A percentile compares a stretch with the other conserved stretches of the same genome.
phyloP scores from a whole-genome alignment of 2,329 filamentous ascomycete species.

The Aureobasidium melanogenum region DNA sequence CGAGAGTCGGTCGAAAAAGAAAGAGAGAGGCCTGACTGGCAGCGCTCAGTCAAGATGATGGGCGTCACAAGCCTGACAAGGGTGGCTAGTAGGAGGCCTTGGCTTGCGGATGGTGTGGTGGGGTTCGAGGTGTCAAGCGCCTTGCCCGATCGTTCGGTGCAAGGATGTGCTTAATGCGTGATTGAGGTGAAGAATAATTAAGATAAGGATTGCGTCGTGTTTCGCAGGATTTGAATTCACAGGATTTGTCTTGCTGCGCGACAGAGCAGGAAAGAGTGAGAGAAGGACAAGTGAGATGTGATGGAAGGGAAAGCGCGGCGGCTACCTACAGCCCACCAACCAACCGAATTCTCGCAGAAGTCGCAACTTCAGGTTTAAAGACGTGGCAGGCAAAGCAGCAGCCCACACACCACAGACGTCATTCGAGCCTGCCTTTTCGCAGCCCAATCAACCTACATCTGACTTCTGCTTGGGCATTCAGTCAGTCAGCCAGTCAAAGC shows the following conservation, averaged over 20 bases:
- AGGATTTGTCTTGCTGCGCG: background rate
- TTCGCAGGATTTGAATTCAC: background rate
- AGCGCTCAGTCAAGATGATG: background rate
- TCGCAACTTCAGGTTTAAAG: conserved; percentile 2
- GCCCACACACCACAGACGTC: background rate
- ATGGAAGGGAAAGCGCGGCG: background rate
- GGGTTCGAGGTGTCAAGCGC: background rate
- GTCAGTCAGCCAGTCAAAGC: background rate
- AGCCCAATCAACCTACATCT: background rate
- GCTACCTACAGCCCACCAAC: background rate
- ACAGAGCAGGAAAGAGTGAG: background rate
- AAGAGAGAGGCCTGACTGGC: background rate
- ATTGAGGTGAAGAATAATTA: background rate
- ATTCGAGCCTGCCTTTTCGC: background rate
- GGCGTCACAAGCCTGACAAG: conserved; percentile 1
- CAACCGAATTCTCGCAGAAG: background rate
- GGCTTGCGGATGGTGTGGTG: conserved; percentile 2
- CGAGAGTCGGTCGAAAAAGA: conserved; percentile 6
- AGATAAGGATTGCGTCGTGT: background rate
- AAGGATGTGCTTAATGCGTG: background rate
- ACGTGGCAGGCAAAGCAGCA: conserved; percentile 2
- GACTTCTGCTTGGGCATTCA: background rate
- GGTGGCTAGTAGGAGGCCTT: background rate
- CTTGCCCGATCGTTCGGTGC: background rate
- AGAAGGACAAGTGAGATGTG: background rate